These are phyloP conservation scores for Theileria annulata DNA, from an alignment of 169 alveolate species.

Conservation along the genomic window DNA sequence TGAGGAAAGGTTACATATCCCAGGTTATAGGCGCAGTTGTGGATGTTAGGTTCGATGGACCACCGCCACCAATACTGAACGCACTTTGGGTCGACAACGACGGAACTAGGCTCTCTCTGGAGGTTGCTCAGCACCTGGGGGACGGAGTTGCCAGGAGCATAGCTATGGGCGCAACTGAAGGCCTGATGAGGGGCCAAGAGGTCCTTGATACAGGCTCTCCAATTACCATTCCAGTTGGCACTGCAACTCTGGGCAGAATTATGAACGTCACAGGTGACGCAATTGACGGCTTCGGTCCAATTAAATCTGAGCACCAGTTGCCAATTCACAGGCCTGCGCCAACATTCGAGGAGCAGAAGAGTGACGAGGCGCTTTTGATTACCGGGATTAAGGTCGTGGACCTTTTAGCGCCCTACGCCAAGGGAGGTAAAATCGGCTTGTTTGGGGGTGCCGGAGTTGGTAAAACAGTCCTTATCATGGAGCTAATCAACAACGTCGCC, in stretches of 20 bases:
- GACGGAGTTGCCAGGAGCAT: slow-evolving; percentile 89
- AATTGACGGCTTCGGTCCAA: slow-evolving; percentile 95
- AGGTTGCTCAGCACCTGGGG: slow-evolving; percentile 96
- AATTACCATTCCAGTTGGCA: slow-evolving; percentile 90
- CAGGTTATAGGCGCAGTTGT: slow-evolving; percentile 98
- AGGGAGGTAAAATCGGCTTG: slow-evolving; percentile 98
- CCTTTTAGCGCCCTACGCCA: slow-evolving; percentile 95
- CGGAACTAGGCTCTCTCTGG: slow-evolving; percentile 86
- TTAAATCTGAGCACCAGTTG: slow-evolving; percentile 77
- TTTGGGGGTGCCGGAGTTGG: slow-evolving; percentile 99
- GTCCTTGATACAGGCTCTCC: slow-evolving; percentile 94
- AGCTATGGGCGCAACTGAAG: slow-evolving; percentile 98
- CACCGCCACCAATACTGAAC: slow-evolving; percentile 92
- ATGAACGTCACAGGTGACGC: slow-evolving; percentile 98
- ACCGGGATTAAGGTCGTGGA: slow-evolving; percentile 96
- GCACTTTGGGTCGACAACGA: slow-evolving; percentile 91
- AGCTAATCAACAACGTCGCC: slow-evolving; percentile 96
- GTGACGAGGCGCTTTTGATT: slow-evolving; percentile 89
- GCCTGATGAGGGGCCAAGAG: slow-evolving; percentile 93
- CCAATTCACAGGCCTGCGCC: slow-evolving; percentile 97
- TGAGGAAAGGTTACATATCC: slow-evolving; percentile 85
- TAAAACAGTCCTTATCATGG: slow-evolving; percentile 97
- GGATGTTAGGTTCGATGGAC: slow-evolving; percentile 94
- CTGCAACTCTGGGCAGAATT: slow-evolving; percentile 91
- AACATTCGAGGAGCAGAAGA: slow-evolving; percentile 89